These are phyloP conservation scores for Hericium alpestre DNA, from an alignment of 768 basidiomycete genomes.

Conservation along the genomic window DNA sequence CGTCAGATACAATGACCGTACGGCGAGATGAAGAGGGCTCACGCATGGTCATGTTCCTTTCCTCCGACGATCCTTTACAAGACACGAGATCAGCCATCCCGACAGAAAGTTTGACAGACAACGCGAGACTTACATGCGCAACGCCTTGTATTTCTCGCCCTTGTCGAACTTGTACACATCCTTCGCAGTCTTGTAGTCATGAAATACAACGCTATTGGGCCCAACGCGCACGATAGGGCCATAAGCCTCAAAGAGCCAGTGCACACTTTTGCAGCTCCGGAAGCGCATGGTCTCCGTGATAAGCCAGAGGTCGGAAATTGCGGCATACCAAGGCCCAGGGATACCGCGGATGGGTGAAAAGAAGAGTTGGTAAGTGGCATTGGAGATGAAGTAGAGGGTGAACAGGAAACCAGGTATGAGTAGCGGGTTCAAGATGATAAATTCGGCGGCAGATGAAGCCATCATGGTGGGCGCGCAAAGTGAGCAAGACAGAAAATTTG, in stretches of 20 bases:
- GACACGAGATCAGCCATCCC: neutral
- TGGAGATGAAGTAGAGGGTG: constrained; percentile 11
- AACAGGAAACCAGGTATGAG: neutral
- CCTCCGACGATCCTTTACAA: constrained; percentile 25
- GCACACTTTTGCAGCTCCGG: constrained; percentile 56
- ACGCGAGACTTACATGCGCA: constrained; percentile 54
- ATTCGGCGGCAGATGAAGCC: too few relatives aligned
- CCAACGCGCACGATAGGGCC: constrained; percentile 68
- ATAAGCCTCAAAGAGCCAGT: constrained; percentile 53
- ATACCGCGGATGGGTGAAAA: constrained; percentile 60
- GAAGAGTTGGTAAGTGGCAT: constrained; percentile 32
- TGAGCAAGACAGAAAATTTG: too few relatives aligned
- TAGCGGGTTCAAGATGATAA: too few relatives aligned
- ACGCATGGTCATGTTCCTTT: constrained; percentile 82
- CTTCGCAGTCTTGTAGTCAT: constrained; percentile 57
- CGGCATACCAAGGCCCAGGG: constrained; percentile 72
- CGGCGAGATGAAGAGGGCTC: constrained; percentile 24
- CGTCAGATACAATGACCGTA: constrained; percentile 4
- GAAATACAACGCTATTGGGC: constrained; percentile 71
- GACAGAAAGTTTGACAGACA: constrained; percentile 14
- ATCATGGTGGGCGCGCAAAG: too few relatives aligned
- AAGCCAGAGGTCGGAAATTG: constrained; percentile 59
- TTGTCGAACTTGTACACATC: constrained; percentile 79
- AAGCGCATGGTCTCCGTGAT: constrained; percentile 56
- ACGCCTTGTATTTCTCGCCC: constrained; percentile 69